Evolutionary conservation across 2,329 filamentous ascomycete species (phyloP).

Genomic region (Penicillium polonicum): DNA sequence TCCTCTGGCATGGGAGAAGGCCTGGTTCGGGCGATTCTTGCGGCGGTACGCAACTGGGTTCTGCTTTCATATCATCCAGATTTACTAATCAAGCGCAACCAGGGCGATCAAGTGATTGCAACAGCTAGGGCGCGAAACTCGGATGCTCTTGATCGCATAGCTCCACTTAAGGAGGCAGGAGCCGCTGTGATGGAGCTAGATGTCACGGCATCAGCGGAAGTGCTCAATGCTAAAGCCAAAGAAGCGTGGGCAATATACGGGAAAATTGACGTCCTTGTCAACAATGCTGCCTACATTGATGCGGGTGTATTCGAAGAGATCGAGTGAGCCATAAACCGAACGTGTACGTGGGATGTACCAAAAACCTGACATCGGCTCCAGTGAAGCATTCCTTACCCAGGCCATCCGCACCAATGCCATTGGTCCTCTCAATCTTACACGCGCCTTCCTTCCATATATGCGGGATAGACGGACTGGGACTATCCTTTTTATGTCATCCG

Average conservation of each 20-base stretch:
- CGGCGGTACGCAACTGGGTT: background rate
- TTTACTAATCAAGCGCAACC: background rate
- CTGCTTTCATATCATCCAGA: background rate
- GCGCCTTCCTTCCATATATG: background rate
- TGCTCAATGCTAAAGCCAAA: slow-evolving; percentile 19
- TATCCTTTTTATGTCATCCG: background rate
- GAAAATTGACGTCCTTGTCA: slow-evolving; percentile 29
- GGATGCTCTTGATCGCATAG: background rate
- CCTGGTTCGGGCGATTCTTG: background rate
- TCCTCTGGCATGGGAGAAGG: background rate
- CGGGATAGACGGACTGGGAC: background rate
- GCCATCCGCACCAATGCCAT: background rate
- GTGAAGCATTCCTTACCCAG: background rate
- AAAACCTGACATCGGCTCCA: background rate
- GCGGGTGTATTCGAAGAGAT: background rate
- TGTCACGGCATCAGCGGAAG: slow-evolving; percentile 21
- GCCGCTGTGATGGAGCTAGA: slow-evolving; percentile 28
- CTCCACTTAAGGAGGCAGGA: slow-evolving; percentile 24
- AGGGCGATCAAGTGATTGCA: background rate
- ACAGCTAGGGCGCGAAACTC: no score
- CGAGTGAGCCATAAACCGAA: background rate
- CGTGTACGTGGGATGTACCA: no score
- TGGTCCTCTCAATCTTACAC: background rate
- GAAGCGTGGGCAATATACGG: slow-evolving; percentile 23
- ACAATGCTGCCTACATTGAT: slow-evolving; percentile 6